Conservation (phyloP, 2,329 filamentous ascomycete species). For the Stemphylium lycopersici region DNA sequence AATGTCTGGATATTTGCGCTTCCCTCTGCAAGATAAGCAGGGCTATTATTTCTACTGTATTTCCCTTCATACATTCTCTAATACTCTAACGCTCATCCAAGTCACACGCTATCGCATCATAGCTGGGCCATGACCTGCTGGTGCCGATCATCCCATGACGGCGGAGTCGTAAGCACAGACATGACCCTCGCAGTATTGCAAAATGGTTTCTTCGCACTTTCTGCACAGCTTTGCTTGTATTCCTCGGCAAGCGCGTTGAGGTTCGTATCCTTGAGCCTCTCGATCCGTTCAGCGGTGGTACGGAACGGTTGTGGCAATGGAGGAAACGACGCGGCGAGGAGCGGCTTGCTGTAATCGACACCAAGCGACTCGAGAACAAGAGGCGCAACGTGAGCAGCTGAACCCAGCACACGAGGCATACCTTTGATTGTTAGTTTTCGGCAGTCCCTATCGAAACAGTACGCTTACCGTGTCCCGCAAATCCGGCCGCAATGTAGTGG, state of each 20-base stretch:
- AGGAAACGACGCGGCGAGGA: slow-evolving; percentile 9
- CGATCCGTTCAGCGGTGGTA: slow-evolving; percentile 8
- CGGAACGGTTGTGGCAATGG: slow-evolving; percentile 14
- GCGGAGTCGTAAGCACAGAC: too few relatives aligned
- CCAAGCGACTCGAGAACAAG: slow-evolving; percentile 12
- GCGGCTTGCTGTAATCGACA: slow-evolving; percentile 6
- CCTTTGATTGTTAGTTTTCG: background rate
- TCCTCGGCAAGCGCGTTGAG: background rate
- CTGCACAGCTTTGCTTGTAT: slow-evolving; percentile 1
- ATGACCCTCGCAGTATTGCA: slow-evolving; percentile 8
- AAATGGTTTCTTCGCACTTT: slow-evolving; percentile 14
- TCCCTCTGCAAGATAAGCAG: too few relatives aligned
- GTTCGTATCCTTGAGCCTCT: slow-evolving; percentile 10
- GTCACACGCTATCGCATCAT: too few relatives aligned
- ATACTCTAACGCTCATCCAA: too few relatives aligned
- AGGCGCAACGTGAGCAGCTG: slow-evolving; percentile 13
- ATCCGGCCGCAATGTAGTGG: slow-evolving; percentile 16
- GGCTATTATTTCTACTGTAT: too few relatives aligned
- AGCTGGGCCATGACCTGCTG: too few relatives aligned
- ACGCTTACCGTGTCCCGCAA: slow-evolving; percentile 15
- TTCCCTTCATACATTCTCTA: too few relatives aligned
- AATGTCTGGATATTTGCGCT: too few relatives aligned
- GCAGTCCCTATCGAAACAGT: background rate
- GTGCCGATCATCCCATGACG: too few relatives aligned
- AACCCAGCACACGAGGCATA: slow-evolving; percentile 15